A percentile compares a stretch with the other conserved stretches of the same genome.
phyloP scores from a whole-genome alignment of 495 filamentous ascomycete genomes.

The Hypoxylon perforatum region DNA sequence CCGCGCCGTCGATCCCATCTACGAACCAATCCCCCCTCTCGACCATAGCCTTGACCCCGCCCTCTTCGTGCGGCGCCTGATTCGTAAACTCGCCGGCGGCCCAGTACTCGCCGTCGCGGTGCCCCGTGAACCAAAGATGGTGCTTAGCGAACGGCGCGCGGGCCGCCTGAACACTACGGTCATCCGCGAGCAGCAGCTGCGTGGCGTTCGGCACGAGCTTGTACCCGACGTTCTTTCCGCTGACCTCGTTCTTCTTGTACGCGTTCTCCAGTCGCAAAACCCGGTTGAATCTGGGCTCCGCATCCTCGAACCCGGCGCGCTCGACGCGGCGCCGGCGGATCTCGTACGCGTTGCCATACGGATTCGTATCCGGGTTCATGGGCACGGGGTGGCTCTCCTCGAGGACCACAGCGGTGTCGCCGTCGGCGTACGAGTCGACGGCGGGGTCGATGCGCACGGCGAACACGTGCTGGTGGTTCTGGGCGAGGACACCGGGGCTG shows the following conservation, averaged over 20 bases:
- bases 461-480: constrained; percentile 89
- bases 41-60: constrained; percentile 48
- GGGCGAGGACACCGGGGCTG: constrained; percentile 81
- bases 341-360: constrained; percentile 81
- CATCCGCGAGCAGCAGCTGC: constrained; percentile 82
- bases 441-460: constrained; percentile 86
- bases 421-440: constrained; percentile 80
- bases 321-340: constrained; percentile 52
- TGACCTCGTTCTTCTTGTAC: constrained; percentile 72
- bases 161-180: constrained; percentile 72
- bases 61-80: constrained; percentile 60
- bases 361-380: constrained; percentile 72
- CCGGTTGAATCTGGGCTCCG: constrained; percentile 70
- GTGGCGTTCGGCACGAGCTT: constrained; percentile 79
- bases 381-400: constrained; percentile 66
- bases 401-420: constrained; percentile 78
- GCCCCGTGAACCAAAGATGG: constrained; percentile 83
- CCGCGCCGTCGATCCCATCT: constrained; percentile 41
- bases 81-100: constrained; percentile 89
- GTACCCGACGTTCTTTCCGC: constrained; percentile 80
- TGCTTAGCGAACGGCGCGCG: constrained; percentile 86
- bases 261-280: constrained; percentile 85
- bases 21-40: constrained; percentile 46
- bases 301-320: constrained; percentile 71
- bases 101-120: constrained; percentile 82